phyloP scores from a whole-genome alignment of 1,284 basidiomycete species.

The Puccinia hordei region DNA sequence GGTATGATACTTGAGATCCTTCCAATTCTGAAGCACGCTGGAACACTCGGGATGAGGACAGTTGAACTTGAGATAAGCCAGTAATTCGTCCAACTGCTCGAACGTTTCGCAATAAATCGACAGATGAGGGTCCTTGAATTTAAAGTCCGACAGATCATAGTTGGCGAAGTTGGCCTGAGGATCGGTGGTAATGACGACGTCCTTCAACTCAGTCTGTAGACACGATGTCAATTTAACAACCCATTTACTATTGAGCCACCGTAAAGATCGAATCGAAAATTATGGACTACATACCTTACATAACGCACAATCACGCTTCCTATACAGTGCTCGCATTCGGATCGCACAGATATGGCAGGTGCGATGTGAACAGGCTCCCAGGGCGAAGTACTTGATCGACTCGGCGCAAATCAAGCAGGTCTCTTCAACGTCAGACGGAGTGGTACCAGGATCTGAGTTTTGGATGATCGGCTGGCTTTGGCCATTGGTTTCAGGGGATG shows the following conservation, averaged over 20 bases:
- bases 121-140: slow-evolving; percentile 49
- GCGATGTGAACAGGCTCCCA: slow-evolving; percentile 87
- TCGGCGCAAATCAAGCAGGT: slow-evolving; percentile 96
- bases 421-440: slow-evolving; percentile 56
- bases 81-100: slow-evolving; percentile 77
- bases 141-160: slow-evolving; percentile 34
- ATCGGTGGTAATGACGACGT: slow-evolving; percentile 41
- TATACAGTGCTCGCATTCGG: slow-evolving; percentile 88
- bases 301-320: slow-evolving; percentile 81
- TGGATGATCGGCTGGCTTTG: background rate
- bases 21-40: slow-evolving; percentile 83
- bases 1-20: slow-evolving; percentile 78
- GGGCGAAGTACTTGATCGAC: slow-evolving; percentile 82
- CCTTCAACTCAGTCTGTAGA: slow-evolving; percentile 39
- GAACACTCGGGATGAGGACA: slow-evolving; percentile 66
- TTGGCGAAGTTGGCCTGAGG: background rate
- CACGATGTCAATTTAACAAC: background rate
- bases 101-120: slow-evolving; percentile 48
- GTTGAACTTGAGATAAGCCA: slow-evolving; percentile 76
- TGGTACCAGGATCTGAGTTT: background rate
- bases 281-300: slow-evolving; percentile 74
- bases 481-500: background rate
- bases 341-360: slow-evolving; percentile 91
- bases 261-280: background rate
- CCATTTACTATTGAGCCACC: background rate